Percentiles rank a stretch among this genome's conserved stretches.
phyloP scores from a whole-genome alignment of 2,329 filamentous ascomycete species.

The Fusarium avenaceum region DNA sequence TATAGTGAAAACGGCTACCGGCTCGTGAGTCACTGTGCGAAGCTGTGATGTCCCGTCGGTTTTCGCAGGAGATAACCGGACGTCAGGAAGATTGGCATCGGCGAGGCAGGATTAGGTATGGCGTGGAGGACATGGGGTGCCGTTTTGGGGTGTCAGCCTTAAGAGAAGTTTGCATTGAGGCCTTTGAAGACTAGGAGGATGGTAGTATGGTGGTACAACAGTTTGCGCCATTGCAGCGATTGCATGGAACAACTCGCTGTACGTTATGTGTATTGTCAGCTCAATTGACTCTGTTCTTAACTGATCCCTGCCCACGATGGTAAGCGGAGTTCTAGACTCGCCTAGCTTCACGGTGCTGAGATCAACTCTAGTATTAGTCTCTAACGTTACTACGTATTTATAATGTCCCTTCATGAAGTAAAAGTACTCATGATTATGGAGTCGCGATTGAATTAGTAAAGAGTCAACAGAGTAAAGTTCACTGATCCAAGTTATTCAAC shows the following conservation, averaged over 20 bases:
- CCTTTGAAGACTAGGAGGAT: neutral
- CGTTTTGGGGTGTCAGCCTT: neutral
- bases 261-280: neutral
- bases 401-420: conserved; percentile 4
- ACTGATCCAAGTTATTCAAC: neutral
- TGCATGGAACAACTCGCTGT: neutral
- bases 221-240: neutral
- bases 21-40: conserved; percentile 40
- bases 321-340: no score
- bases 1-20: conserved; percentile 8
- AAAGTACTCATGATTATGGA: neutral
- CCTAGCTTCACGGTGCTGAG: neutral
- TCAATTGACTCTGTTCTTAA: neutral
- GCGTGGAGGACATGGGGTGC: conserved; percentile 11
- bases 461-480: neutral
- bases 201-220: neutral
- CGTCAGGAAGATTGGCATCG: conserved; percentile 5
- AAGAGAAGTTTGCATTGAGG: neutral
- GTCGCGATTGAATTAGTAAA: conserved; percentile 4
- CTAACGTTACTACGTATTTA: neutral
- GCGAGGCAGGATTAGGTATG: conserved; percentile 45
- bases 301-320: no score
- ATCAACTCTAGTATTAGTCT: conserved; percentile 11
- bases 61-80: conserved; percentile 21
- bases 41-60: conserved; percentile 2